These are phyloP conservation scores for Achaetomiella virescens DNA, from an alignment of 495 filamentous ascomycete genomes.

Conservation along the genomic window DNA sequence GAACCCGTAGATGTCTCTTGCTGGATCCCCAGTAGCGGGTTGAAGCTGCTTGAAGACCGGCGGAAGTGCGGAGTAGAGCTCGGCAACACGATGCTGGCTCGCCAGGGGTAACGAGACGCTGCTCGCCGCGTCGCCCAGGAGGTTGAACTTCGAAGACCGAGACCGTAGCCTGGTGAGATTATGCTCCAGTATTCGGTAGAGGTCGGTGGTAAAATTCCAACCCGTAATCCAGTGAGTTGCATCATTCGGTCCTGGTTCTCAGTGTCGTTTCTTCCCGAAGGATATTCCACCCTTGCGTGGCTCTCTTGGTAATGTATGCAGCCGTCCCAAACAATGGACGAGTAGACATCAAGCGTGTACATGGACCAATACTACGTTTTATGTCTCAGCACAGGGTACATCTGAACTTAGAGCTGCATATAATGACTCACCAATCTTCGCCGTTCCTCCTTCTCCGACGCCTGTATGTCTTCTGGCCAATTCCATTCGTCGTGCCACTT, in stretches of 20 bases:
- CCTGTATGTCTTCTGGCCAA: constrained; percentile 41
- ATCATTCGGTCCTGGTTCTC: neutral
- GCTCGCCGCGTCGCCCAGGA: neutral
- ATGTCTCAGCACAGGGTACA: constrained; percentile 9
- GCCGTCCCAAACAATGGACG: constrained; percentile 43
- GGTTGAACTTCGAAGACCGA: constrained; percentile 2
- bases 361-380: constrained; percentile 45
- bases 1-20: constrained; percentile 40
- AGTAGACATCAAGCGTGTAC: constrained; percentile 47
- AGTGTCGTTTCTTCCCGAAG: constrained; percentile 1
- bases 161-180: constrained; percentile 2
- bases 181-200: constrained; percentile 4
- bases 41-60: constrained; percentile 1
- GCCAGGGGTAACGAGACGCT: neutral
- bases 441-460: constrained; percentile 42
- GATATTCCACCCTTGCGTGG: constrained; percentile 2
- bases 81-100: neutral
- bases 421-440: constrained; percentile 34
- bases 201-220: constrained; percentile 6
- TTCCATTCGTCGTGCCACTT: constrained; percentile 44
- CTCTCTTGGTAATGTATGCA: constrained; percentile 28
- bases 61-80: constrained; percentile 1
- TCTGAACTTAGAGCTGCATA: neutral
- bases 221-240: neutral
- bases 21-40: constrained; percentile 29